These are phyloP conservation scores for Amaranthus hypochondriacus DNA, from an alignment of 148 eudicot genomes.

Conservation along the genomic window DNA sequence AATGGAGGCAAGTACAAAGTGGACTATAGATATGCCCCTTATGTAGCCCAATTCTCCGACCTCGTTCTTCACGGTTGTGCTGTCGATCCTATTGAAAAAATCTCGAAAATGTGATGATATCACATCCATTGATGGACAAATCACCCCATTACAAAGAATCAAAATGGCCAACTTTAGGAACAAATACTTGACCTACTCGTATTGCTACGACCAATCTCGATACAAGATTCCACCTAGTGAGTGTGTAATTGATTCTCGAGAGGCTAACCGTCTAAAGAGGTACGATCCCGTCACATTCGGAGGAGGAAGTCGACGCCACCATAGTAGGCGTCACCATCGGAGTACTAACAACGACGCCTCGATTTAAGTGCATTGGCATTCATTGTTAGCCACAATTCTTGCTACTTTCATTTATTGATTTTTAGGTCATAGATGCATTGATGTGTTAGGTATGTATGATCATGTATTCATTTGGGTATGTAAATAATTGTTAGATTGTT, in stretches of 20 bases:
- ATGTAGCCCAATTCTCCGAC: conserved; percentile 62
- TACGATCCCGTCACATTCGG: conserved; percentile 75
- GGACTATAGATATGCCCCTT: conserved; percentile 85
- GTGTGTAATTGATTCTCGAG: conserved; percentile 52
- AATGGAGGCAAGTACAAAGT: conserved; percentile 83
- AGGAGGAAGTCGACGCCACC: conserved; percentile 38
- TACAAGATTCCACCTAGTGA: conserved; percentile 60
- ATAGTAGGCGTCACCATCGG: conserved; percentile 44
- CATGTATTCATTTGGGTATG: conserved; percentile 12
- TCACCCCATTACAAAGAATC: conserved; percentile 41
- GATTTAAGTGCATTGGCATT: conserved; percentile 6
- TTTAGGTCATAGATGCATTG: conserved; percentile 7
- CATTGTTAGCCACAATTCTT: too few species aligned
- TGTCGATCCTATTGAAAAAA: conserved; percentile 52
- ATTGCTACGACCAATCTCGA: conserved; percentile 66
- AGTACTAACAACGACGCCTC: background rate
- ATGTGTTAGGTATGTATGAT: conserved; percentile 30
- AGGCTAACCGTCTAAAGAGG: conserved; percentile 52
- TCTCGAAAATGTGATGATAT: conserved; percentile 33
- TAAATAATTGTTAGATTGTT: conserved; percentile 24
- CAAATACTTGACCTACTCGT: conserved; percentile 75
- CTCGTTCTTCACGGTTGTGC: conserved; percentile 86
- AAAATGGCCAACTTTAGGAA: conserved; percentile 61
- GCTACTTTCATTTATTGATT: background rate
- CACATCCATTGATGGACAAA: conserved; percentile 18